Percentiles rank a stretch among this genome's conserved stretches.
Evolutionary conservation across 2,329 filamentous ascomycete species (phyloP).

Genomic region (Cladosporium sp.): DNA sequence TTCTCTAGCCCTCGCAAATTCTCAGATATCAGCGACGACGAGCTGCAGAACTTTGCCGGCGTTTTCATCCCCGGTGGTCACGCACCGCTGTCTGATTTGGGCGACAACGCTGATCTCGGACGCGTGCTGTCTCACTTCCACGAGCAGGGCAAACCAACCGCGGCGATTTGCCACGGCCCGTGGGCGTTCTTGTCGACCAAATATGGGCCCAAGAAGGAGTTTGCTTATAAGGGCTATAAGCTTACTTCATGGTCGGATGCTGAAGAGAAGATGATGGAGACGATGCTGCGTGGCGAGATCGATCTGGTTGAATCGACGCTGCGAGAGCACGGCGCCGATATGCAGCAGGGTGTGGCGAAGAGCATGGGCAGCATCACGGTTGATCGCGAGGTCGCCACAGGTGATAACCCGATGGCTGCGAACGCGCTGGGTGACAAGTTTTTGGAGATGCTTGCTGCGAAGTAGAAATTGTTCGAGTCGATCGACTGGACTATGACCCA

Average conservation of each 20-base stretch:
- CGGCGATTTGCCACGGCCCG: slow-evolving; percentile 50
- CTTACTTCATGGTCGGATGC: slow-evolving; percentile 48
- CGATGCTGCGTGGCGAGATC: slow-evolving; percentile 44
- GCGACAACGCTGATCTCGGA: slow-evolving; percentile 44
- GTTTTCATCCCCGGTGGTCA: slow-evolving; percentile 51
- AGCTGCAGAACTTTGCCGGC: slow-evolving; percentile 42
- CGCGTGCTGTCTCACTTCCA: slow-evolving; percentile 47
- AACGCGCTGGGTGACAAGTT: background rate
- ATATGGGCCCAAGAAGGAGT: slow-evolving; percentile 35
- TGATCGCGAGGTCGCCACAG: slow-evolving; percentile 38
- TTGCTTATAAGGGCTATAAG: slow-evolving; percentile 49
- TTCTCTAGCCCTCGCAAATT: slow-evolving; percentile 43
- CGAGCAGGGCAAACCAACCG: slow-evolving; percentile 43
- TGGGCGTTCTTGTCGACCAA: slow-evolving; percentile 48
- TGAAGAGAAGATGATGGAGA: slow-evolving; percentile 51
- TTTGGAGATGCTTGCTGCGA: slow-evolving; percentile 4
- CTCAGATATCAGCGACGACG: slow-evolving; percentile 41
- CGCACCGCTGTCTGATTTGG: slow-evolving; percentile 46
- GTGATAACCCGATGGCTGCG: slow-evolving; percentile 6
- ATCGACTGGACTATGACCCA: background rate
- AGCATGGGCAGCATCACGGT: slow-evolving; percentile 45
- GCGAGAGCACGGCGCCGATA: slow-evolving; percentile 43
- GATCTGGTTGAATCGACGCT: slow-evolving; percentile 45
- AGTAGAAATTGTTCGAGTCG: background rate
- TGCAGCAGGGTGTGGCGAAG: slow-evolving; percentile 45